phyloP scores from a whole-genome alignment of 2,329 filamentous ascomycete genomes.

The Cercospora zeina region DNA sequence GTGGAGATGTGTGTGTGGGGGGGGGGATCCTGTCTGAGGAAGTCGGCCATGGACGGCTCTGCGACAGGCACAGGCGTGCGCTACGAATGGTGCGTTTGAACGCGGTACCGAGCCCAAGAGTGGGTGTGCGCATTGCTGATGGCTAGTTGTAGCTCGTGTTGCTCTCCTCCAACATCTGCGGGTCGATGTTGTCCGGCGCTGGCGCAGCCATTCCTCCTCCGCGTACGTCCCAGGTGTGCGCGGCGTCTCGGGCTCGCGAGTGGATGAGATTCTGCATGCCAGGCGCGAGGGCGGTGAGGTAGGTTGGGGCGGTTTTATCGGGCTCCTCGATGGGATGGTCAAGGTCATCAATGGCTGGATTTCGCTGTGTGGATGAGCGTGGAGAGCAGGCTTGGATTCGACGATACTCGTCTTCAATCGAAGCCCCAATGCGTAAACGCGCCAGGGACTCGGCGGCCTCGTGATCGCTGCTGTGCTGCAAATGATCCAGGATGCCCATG shows the following conservation, averaged over 20 bases:
- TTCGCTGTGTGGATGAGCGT: background rate
- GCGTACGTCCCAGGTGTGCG: background rate
- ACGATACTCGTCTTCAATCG: constrained; percentile 18
- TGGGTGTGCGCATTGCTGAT: background rate
- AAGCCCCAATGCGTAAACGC: constrained; percentile 27
- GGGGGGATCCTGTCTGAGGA: background rate
- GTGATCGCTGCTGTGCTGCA: constrained; percentile 28
- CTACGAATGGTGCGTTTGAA: background rate
- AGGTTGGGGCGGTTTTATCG: background rate
- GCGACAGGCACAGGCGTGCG: background rate
- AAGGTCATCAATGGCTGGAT: background rate
- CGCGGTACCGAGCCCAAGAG: background rate
- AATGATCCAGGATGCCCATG: constrained; percentile 18
- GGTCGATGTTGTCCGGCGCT: background rate
- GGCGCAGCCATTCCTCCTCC: background rate
- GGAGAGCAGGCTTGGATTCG: constrained; percentile 10
- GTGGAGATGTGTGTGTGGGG: background rate
- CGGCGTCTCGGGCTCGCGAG: background rate
- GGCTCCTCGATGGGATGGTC: background rate
- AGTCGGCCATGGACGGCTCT: background rate
- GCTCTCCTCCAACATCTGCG: background rate
- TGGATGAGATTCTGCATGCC: background rate
- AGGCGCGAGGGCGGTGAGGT: background rate
- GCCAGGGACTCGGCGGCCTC: constrained; percentile 28
- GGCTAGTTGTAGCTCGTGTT: background rate